Evolutionary conservation across 352 stramenopile genomes (phyloP).

Genomic region (Phytophthora sp.): DNA sequence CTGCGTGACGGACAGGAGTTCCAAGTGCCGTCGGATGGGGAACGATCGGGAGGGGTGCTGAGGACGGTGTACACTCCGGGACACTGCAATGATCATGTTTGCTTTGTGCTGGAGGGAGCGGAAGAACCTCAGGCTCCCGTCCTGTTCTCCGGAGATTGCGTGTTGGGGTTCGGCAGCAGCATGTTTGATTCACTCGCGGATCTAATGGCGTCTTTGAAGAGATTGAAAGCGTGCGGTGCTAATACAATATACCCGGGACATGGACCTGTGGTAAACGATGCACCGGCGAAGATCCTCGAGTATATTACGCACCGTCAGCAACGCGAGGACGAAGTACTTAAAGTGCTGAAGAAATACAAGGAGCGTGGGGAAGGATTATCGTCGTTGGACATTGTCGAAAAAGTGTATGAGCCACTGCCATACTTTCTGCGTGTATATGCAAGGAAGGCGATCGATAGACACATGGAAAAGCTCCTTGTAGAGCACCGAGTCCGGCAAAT

Average conservation of each 20-base stretch:
- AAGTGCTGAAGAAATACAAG: conserved; percentile 32
- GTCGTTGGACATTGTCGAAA: conserved; percentile 49
- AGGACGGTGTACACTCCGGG: conserved; percentile 79
- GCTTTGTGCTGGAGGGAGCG: conserved; percentile 66
- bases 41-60: conserved; percentile 31
- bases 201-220: conserved; percentile 76
- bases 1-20: conserved; percentile 56
- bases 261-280: conserved; percentile 66
- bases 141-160: conserved; percentile 87
- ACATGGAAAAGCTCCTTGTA: conserved; percentile 65
- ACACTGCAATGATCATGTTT: conserved; percentile 88
- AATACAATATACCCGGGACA: conserved; percentile 78
- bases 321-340: conserved; percentile 73
- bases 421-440: conserved; percentile 60
- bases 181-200: conserved; percentile 86
- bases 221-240: conserved; percentile 46
- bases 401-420: conserved; percentile 64
- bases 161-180: conserved; percentile 85
- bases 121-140: conserved; percentile 9
- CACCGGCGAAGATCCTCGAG: conserved; percentile 72
- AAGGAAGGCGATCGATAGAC: conserved; percentile 59
- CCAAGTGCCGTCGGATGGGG: conserved; percentile 26
- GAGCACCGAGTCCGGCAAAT: conserved; percentile 44
- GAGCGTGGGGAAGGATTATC: conserved; percentile 27
- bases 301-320: conserved; percentile 79